Evolutionary conservation across 768 basidiomycete genomes (phyloP).

Genomic region (Daedaleopsis sinensis): DNA sequence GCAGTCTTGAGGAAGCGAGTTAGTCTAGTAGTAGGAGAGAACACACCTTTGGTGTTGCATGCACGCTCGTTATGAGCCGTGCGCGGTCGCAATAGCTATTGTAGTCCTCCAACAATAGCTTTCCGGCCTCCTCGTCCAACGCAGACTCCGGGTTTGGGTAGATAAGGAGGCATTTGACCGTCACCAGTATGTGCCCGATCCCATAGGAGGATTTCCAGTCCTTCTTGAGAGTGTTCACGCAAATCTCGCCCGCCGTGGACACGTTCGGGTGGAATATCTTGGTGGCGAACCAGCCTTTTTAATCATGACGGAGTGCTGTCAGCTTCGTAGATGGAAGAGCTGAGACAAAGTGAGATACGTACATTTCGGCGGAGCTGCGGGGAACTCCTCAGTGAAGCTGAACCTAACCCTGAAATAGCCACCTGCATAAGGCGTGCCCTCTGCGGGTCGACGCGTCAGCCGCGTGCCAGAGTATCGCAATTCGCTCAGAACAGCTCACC

Average conservation of each 20-base stretch:
- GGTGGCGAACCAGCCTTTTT: slow-evolving; percentile 82
- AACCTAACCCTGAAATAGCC: slow-evolving; percentile 82
- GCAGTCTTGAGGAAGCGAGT: background rate
- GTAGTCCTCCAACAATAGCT: slow-evolving; percentile 88
- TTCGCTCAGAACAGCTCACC: slow-evolving; percentile 52
- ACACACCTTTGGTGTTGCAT: slow-evolving; percentile 79
- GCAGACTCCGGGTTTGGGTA: slow-evolving; percentile 98
- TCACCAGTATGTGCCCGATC: slow-evolving; percentile 88
- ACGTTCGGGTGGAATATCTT: slow-evolving; percentile 99
- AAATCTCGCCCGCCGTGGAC: slow-evolving; percentile 87
- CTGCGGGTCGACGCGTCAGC: slow-evolving; percentile 34
- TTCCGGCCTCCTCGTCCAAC: slow-evolving; percentile 94
- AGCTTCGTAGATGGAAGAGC: background rate
- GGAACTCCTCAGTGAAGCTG: slow-evolving; percentile 92
- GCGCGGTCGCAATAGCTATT: slow-evolving; percentile 86
- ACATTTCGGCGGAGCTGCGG: slow-evolving; percentile 95
- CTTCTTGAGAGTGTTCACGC: slow-evolving; percentile 96
- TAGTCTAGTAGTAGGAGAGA: background rate
- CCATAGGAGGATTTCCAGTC: slow-evolving; percentile 95
- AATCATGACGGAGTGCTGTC: background rate
- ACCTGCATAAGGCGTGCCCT: slow-evolving; percentile 69
- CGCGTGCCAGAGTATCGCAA: slow-evolving; percentile 2
- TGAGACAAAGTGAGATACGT: slow-evolving; percentile 29
- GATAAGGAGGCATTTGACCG: slow-evolving; percentile 93
- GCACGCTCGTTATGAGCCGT: slow-evolving; percentile 86